Percentiles rank a stretch among this genome's conserved stretches.
Conservation (phyloP, 495 filamentous ascomycete species). For the Aspergillus bridgeri region DNA sequence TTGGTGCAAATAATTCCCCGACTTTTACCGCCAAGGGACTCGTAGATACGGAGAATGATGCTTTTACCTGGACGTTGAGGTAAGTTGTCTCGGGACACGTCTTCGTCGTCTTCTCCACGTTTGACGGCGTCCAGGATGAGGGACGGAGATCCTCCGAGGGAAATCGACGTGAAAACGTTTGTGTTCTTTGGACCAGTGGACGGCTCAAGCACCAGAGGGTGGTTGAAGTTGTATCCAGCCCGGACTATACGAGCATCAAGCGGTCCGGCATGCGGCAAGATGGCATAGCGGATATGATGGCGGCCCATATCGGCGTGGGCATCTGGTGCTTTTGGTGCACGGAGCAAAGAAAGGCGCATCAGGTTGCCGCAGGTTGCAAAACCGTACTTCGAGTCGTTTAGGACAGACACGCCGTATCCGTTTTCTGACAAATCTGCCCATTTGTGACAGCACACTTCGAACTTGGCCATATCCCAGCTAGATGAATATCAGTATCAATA, state of each 20-base stretch:
- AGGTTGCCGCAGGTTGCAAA: constrained; percentile 88
- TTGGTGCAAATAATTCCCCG: constrained; percentile 61
- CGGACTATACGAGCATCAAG: constrained; percentile 72
- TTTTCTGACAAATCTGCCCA: constrained; percentile 95
- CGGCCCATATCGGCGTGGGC: constrained; percentile 94
- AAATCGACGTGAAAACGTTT: constrained; percentile 48
- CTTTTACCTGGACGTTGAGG: constrained; percentile 66
- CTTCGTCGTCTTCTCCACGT: constrained; percentile 93
- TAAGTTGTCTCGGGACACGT: constrained; percentile 71
- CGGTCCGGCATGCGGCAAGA: constrained; percentile 75
- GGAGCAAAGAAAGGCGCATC: constrained; percentile 87
- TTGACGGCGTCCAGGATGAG: constrained; percentile 82
- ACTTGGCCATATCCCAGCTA: constrained; percentile 98
- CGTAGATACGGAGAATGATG: constrained; percentile 80
- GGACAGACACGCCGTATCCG: constrained; percentile 85
- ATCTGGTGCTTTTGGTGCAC: constrained; percentile 94
- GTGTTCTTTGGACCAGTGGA: constrained; percentile 7
- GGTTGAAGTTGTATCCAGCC: constrained; percentile 87
- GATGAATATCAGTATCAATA: constrained; percentile 12
- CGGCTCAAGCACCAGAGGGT: constrained; percentile 58
- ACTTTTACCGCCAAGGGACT: constrained; percentile 81
- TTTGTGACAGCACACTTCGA: constrained; percentile 97
- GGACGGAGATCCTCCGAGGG: constrained; percentile 53
- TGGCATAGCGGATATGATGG: constrained; percentile 86
- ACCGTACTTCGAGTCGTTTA: constrained; percentile 96